phyloP scores from a whole-genome alignment of 1,284 basidiomycete genomes.

The Tylopilus sp. region DNA sequence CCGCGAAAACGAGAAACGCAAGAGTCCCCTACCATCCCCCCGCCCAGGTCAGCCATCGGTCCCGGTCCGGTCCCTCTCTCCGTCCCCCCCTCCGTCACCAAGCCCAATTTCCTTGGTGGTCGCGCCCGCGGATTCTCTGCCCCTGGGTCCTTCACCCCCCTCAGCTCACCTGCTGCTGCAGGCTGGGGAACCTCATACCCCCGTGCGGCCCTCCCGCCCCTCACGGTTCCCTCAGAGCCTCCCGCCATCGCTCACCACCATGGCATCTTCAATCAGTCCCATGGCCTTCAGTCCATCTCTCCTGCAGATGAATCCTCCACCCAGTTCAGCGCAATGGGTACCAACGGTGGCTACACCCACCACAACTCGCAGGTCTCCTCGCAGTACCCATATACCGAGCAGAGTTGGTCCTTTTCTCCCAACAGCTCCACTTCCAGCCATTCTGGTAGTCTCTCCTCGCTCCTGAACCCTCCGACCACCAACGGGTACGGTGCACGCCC shows the following conservation, averaged over 20 bases:
- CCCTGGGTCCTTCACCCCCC: slow-evolving; percentile 69
- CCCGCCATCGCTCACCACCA: slow-evolving; percentile 51
- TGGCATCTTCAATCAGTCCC: slow-evolving; percentile 53
- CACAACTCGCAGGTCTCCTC: slow-evolving; percentile 45
- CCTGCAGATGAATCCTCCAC: slow-evolving; percentile 62
- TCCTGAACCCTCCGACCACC: slow-evolving; percentile 63
- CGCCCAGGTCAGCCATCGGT: slow-evolving; percentile 67
- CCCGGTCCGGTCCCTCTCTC: slow-evolving; percentile 60
- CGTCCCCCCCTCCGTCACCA: slow-evolving; percentile 47
- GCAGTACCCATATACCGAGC: slow-evolving; percentile 55
- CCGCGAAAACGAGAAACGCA: slow-evolving; percentile 71
- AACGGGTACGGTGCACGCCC: slow-evolving; percentile 55
- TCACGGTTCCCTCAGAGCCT: slow-evolving; percentile 73
- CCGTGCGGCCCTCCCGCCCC: slow-evolving; percentile 67
- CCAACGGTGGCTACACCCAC: slow-evolving; percentile 37
- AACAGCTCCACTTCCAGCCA: slow-evolving; percentile 55
- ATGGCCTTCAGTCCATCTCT: slow-evolving; percentile 60
- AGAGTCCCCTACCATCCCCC: slow-evolving; percentile 59
- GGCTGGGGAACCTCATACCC: slow-evolving; percentile 60
- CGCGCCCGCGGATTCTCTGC: slow-evolving; percentile 76
- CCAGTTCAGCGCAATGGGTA: slow-evolving; percentile 54
- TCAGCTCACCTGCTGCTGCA: slow-evolving; percentile 50
- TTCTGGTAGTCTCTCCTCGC: slow-evolving; percentile 70
- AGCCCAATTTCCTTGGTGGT: slow-evolving; percentile 43
- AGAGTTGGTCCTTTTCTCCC: slow-evolving; percentile 61